These are phyloP conservation scores for Globisporangium apiculatum DNA, from an alignment of 352 stramenopile species.

Conservation along the genomic window DNA sequence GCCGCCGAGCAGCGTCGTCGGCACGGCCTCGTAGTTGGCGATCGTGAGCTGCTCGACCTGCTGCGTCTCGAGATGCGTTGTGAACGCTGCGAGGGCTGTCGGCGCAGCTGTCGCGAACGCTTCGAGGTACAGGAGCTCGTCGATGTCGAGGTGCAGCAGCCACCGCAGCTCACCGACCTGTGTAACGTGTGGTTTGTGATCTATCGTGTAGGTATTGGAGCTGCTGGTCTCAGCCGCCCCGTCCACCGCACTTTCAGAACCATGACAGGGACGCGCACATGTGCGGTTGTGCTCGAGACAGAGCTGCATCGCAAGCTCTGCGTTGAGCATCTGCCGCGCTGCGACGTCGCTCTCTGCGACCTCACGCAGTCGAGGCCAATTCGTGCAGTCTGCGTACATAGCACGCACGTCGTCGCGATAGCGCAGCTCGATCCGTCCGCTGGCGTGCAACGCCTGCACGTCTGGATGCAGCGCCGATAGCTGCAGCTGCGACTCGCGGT, in stretches of 20 bases:
- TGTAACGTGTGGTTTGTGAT: no score
- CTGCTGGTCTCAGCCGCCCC: neutral
- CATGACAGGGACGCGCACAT: no score
- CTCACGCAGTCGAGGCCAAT: constrained; percentile 2
- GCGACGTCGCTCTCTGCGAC: constrained; percentile 14
- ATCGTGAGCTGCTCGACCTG: constrained; percentile 27
- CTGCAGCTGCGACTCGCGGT: constrained; percentile 12
- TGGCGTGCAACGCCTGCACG: constrained; percentile 7
- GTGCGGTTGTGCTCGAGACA: constrained; percentile 11
- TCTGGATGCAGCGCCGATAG: constrained; percentile 8
- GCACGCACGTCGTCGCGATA: constrained; percentile 3
- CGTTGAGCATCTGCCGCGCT: constrained; percentile 29
- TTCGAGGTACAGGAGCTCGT: constrained; percentile 30
- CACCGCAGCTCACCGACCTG: constrained; percentile 13
- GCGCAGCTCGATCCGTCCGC: constrained; percentile 20
- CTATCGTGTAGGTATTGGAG: neutral
- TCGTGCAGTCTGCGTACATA: neutral
- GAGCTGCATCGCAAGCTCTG: constrained; percentile 20
- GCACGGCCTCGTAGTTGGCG: constrained; percentile 28
- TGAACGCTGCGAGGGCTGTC: neutral
- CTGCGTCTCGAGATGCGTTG: constrained; percentile 1
- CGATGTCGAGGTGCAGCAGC: constrained; percentile 33
- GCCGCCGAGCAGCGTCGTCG: constrained; percentile 8
- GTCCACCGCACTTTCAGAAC: no score
- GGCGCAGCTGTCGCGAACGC: constrained; percentile 1